Percentiles rank a stretch among this genome's conserved stretches.
Evolutionary conservation across 2,329 filamentous ascomycete genomes (phyloP).

Genomic region (Hortaea werneckii): DNA sequence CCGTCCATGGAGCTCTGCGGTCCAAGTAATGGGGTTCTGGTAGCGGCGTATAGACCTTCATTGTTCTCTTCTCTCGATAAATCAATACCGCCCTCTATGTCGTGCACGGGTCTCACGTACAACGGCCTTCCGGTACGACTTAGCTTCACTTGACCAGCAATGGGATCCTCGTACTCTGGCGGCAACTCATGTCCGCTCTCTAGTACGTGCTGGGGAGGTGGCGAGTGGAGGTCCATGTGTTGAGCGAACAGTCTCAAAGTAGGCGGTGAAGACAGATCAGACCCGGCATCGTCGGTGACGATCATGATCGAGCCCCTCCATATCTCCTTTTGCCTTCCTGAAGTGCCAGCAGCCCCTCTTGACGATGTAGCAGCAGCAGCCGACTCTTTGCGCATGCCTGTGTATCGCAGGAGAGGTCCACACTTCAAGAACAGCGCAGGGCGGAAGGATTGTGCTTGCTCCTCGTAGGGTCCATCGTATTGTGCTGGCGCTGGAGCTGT

Average conservation of each 20-base stretch:
- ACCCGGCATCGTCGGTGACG: slow-evolving; percentile 75
- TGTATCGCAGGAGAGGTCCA: slow-evolving; percentile 82
- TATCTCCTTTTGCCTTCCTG: slow-evolving; percentile 56
- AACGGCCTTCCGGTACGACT: slow-evolving; percentile 76
- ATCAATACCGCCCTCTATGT: slow-evolving; percentile 68
- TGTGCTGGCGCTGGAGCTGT: slow-evolving; percentile 27
- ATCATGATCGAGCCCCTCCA: slow-evolving; percentile 97
- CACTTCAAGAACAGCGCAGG: slow-evolving; percentile 79
- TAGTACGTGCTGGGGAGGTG: slow-evolving; percentile 60
- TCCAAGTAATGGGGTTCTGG: slow-evolving; percentile 22
- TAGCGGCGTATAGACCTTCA: slow-evolving; percentile 65
- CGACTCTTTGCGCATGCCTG: slow-evolving; percentile 61
- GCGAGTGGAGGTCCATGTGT: slow-evolving; percentile 69
- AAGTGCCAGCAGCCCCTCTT: slow-evolving; percentile 25
- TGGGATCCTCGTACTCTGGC: slow-evolving; percentile 77
- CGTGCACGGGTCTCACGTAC: slow-evolving; percentile 81
- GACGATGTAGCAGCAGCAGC: slow-evolving; percentile 25
- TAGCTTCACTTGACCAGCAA: slow-evolving; percentile 77
- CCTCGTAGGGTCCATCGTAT: slow-evolving; percentile 55
- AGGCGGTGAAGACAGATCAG: slow-evolving; percentile 69
- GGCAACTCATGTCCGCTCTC: slow-evolving; percentile 51
- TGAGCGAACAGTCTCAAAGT: slow-evolving; percentile 78
- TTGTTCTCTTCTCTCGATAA: slow-evolving; percentile 71
- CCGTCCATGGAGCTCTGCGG: slow-evolving; percentile 17
- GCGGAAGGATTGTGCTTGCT: slow-evolving; percentile 60